Evolutionary conservation across 73 alveolate genomes (phyloP).

Genomic region (Paramecium tetraurelia): DNA sequence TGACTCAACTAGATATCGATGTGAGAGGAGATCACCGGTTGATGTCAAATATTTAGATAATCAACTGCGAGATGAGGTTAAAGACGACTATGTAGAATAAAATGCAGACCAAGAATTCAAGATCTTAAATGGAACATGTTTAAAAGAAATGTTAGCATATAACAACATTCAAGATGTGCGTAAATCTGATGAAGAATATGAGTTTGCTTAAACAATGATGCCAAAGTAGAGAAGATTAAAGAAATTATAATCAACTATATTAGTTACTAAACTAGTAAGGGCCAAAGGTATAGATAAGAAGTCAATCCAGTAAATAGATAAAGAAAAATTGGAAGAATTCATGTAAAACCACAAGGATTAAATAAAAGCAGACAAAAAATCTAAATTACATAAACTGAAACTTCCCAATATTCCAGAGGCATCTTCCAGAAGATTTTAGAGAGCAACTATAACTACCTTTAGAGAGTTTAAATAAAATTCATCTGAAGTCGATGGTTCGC

Average conservation of each 20-base stretch:
- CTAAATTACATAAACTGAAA: background rate
- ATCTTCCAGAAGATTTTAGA: background rate
- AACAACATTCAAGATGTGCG: background rate
- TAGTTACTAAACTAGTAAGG: background rate
- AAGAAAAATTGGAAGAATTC: background rate
- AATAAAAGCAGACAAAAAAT: background rate
- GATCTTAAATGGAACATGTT: background rate
- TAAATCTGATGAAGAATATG: background rate
- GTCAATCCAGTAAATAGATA: background rate
- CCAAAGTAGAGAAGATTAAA: background rate
- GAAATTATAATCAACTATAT: background rate
- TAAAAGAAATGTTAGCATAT: constrained; percentile 6
- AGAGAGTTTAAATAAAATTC: background rate
- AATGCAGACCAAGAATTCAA: background rate
- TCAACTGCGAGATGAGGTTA: background rate
- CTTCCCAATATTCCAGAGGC: background rate
- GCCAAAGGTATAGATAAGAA: constrained; percentile 1
- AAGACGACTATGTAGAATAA: background rate
- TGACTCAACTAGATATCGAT: background rate
- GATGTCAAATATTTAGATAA: background rate
- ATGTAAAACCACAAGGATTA: background rate
- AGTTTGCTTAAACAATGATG: background rate
- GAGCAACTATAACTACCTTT: background rate
- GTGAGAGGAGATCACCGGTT: constrained; percentile 9
- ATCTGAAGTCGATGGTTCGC: background rate